phyloP scores from a whole-genome alignment of 495 filamentous ascomycete genomes.

The Penicillium cataractarum region DNA sequence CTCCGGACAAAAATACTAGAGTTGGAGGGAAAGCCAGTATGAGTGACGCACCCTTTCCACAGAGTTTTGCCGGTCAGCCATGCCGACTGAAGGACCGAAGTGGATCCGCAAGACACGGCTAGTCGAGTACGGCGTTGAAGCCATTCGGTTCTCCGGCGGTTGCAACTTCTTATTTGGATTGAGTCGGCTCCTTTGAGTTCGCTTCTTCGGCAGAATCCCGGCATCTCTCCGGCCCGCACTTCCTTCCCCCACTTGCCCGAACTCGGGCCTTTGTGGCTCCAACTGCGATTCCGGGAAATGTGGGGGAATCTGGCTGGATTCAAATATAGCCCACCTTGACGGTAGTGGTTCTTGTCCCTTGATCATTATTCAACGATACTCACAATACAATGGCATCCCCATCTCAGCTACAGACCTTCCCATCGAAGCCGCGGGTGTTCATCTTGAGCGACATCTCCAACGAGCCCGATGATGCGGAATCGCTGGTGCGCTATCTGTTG shows the following conservation, averaged over 20 bases:
- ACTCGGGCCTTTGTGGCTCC: background rate
- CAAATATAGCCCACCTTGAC: background rate
- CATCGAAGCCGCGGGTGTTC: conserved; percentile 21
- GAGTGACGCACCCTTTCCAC: background rate
- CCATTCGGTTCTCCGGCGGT: background rate
- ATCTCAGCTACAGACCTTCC: conserved; percentile 10
- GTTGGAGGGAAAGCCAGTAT: background rate
- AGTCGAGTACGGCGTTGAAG: background rate
- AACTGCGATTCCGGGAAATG: background rate
- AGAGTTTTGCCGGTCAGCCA: background rate
- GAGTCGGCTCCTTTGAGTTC: too few species aligned
- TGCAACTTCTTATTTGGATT: background rate
- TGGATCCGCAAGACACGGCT: background rate
- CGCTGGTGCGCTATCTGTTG: conserved; percentile 29
- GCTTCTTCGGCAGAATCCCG: conserved; percentile 1
- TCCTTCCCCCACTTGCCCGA: background rate
- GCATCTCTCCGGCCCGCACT: background rate
- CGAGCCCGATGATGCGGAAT: conserved; percentile 37
- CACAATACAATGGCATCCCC: conserved; percentile 11
- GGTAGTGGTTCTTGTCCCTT: background rate
- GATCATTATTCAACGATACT: background rate
- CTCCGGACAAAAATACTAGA: background rate
- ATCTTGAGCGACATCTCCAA: conserved; percentile 34
- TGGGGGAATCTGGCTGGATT: background rate
- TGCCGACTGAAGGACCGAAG: background rate